Base-by-base conservation (phyloP, 148 eudicot species). In the Rhododendron vialii region DNA sequence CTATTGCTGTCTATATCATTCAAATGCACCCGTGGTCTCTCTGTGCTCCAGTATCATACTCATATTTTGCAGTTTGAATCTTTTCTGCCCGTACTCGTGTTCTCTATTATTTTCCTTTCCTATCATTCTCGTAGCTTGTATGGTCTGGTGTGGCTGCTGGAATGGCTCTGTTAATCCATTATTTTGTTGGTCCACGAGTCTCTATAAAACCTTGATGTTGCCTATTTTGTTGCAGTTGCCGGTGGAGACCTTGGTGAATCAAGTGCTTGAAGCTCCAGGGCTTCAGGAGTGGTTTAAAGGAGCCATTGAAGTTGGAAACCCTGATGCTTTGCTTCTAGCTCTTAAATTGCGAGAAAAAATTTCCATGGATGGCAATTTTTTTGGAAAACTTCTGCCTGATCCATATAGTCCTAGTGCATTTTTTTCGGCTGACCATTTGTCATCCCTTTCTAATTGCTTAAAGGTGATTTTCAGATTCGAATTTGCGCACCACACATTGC, bases 241-340 rank as follows among this genome's bases (percentile, higher is more conserved):
- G 47, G 89, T 84, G 79, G 96, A 95, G 84, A 95, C 90, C 79
- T 87, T 95, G 76, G 9, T 89, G 63, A 88, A 88, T 81, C 94
- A 93, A 86, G 89, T 98, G 75, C 92, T 95, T 86, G 92, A 89
- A 89, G 95, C 93, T 90, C 91, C 98, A 11, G 98, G 93, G 28
- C 88, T 95, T 80, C 91, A 78, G 45, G 98, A 95, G 88, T 98
- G 98, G 96, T 94, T 94, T 89, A 91, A 91, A 86, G 93, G 94
- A 86, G 98, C 98, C 83, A 87, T 88, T 85, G 92, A 89, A 82
- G 89, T 88, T 85, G 99, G 98, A 82, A 98, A 94, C 85, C 98
- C 99, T 43, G 99, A 95, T 90, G 99, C 99, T 14, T 89, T 98
- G 91, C 92, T 98, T 85, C 88, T 98, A 63, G 96, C 96, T 48